Conservation (phyloP, 805 yeast genomes). For the Phaffomyces thermotolerans region DNA sequence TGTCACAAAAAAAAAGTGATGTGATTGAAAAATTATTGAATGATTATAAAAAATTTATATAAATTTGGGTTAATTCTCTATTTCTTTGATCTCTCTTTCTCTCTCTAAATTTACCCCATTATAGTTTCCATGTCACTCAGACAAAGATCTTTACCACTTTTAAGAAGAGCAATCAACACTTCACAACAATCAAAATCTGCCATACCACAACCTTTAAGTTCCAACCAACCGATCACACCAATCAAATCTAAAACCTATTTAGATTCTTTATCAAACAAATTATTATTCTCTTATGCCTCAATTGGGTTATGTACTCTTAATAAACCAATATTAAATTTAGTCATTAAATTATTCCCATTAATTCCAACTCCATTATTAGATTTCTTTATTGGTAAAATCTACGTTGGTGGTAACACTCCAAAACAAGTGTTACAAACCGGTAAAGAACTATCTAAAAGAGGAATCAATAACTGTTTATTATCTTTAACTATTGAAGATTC, state of each 20-base stretch:
- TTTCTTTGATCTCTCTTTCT: not conserved
- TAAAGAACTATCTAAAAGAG: constrained; percentile 54
- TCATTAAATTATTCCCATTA: constrained; percentile 62
- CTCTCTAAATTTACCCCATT: too few relatives aligned
- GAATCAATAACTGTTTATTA: constrained; percentile 92
- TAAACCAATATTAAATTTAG: constrained; percentile 52
- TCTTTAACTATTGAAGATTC: constrained; percentile 91
- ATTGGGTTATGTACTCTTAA: constrained; percentile 66
- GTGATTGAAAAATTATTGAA: too few relatives aligned
- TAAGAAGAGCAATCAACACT: constrained; percentile 16
- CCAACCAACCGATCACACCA: not conserved
- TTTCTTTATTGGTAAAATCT: constrained; percentile 68
- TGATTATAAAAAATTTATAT: too few relatives aligned
- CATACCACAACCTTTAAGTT: not conserved
- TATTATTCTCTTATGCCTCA: constrained; percentile 55
- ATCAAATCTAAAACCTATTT: constrained; percentile 31
- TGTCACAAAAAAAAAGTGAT: too few relatives aligned
- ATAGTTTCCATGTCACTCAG: not conserved
- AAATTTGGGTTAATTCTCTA: not conserved
- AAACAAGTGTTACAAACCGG: constrained; percentile 69
- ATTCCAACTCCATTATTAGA: constrained; percentile 68
- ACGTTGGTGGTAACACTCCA: constrained; percentile 85
- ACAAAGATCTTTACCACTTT: constrained; percentile 1
- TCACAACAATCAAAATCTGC: constrained; percentile 7
- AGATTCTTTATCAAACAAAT: constrained; percentile 44